These are phyloP conservation scores for Cymodocea nodosa DNA, from an alignment of 116 monocot species.

Conservation along the genomic window DNA sequence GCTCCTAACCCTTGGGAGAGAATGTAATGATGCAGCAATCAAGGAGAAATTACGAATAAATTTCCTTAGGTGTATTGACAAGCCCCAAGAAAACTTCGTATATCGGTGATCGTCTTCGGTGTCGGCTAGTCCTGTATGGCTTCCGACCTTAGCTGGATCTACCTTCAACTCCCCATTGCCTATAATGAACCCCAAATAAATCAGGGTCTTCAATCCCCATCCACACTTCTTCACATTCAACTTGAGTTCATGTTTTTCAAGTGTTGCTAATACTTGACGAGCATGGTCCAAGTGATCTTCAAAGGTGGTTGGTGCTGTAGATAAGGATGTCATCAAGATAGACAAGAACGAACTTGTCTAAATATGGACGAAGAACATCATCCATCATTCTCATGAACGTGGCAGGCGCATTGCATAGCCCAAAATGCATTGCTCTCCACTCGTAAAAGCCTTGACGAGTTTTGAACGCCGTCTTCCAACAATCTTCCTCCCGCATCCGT, in stretches of 20 bases:
- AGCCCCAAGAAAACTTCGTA: background rate
- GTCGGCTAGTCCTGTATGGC: background rate
- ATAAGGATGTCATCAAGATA: constrained; percentile 4
- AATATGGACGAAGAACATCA: background rate
- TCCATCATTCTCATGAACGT: no score
- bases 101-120: background rate
- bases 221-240: background rate
- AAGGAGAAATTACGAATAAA: constrained; percentile 1
- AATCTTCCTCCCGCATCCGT: no score
- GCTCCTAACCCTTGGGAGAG: background rate
- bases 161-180: background rate
- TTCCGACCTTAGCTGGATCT: background rate
- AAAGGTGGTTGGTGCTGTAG: background rate
- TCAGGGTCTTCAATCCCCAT: background rate
- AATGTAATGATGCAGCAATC: background rate
- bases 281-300: background rate
- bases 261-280: background rate
- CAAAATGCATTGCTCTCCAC: no score
- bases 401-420: no score
- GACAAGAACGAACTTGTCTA: constrained; percentile 1
- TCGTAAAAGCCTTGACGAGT: no score
- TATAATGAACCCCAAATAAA: background rate
- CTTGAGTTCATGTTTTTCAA: background rate
- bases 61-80: constrained; percentile 6
- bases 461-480: no score